phyloP scores from a whole-genome alignment of 768 basidiomycete species.

The Trametes coccinea region DNA sequence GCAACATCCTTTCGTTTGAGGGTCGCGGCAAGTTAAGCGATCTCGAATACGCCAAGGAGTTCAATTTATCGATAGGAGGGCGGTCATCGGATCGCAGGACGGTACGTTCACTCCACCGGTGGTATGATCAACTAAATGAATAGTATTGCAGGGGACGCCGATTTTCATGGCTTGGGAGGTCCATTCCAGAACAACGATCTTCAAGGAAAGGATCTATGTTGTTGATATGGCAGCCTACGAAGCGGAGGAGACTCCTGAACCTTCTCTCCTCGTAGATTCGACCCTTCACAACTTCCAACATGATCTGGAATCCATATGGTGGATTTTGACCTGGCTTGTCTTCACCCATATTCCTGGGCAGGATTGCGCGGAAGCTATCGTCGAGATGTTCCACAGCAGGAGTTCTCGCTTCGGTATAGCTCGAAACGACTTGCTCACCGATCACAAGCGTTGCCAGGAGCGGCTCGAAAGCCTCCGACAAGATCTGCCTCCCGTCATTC shows the following conservation, averaged over 20 bases:
- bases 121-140: neutral
- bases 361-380: neutral
- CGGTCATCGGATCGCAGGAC: conserved; percentile 3
- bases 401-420: neutral
- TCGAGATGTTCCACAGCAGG: neutral
- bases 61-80: neutral
- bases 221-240: neutral
- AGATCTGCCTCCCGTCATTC: neutral
- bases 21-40: neutral
- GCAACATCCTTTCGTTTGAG: neutral
- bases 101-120: neutral
- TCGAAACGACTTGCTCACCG: neutral
- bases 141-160: neutral
- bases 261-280: neutral
- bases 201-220: neutral
- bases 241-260: neutral
- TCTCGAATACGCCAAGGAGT: conserved; percentile 7
- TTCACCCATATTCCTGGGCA: conserved; percentile 8
- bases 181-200: neutral
- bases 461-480: neutral
- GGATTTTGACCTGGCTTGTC: conserved; percentile 1
- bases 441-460: neutral
- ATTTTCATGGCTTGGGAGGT: neutral
- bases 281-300: conserved; percentile 7
- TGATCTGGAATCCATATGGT: conserved; percentile 8